phyloP scores from a whole-genome alignment of 2,329 filamentous ascomycete species.

The Setomelanomma holmii region DNA sequence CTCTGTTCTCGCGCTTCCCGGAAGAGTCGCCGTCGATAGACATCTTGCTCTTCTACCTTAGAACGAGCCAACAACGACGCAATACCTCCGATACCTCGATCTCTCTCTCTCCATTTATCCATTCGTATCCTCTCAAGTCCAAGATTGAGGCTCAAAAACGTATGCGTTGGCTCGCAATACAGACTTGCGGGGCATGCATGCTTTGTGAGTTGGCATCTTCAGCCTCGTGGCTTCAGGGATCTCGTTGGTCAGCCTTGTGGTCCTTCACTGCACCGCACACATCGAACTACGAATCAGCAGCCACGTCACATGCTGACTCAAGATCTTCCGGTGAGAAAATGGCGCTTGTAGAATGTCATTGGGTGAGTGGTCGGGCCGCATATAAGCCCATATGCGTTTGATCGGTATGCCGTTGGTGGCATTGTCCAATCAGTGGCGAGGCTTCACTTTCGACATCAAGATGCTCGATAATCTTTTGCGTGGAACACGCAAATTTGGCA shows the following conservation, averaged over 20 bases:
- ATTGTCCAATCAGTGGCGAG: constrained; percentile 1
- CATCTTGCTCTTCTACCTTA: constrained; percentile 11
- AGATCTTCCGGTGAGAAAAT: constrained; percentile 1
- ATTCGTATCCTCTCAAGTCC: not conserved
- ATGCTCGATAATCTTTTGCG: not conserved
- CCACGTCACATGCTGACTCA: not conserved
- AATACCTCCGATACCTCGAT: not conserved
- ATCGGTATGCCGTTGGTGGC: constrained; percentile 2
- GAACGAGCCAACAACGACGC: not conserved
- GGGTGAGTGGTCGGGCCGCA: constrained; percentile 1
- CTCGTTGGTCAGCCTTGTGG: constrained; percentile 32
- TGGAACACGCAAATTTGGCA: too few relatives aligned
- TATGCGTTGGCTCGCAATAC: constrained; percentile 24
- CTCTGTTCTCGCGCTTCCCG: too few relatives aligned
- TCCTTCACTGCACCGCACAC: constrained; percentile 7
- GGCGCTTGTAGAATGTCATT: not conserved
- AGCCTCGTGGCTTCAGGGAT: constrained; percentile 25
- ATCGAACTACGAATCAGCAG: not conserved
- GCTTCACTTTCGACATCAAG: not conserved
- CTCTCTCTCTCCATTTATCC: constrained; percentile 1
- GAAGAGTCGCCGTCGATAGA: too few relatives aligned
- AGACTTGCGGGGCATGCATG: constrained; percentile 23
- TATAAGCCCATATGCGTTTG: not conserved
- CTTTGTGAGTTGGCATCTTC: constrained; percentile 29
- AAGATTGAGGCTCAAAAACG: constrained; percentile 28